These are phyloP conservation scores for Solanum megistacrolobum DNA, from an alignment of 257 asterid species.

Conservation along the genomic window DNA sequence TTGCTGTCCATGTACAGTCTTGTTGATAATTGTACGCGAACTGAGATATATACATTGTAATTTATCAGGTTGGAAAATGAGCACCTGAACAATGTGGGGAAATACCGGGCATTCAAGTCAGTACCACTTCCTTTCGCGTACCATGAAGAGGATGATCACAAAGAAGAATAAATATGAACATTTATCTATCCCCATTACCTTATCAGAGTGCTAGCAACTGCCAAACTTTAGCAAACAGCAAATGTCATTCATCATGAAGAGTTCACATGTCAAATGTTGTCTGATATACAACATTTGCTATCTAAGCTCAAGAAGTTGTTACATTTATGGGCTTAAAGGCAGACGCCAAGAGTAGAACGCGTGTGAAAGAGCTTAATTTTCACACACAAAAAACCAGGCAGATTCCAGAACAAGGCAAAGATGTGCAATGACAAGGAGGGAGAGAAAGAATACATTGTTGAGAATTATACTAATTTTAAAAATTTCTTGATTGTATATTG, in stretches of 20 bases:
- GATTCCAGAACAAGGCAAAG: background rate
- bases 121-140: constrained; percentile 71
- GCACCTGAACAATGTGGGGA: constrained; percentile 75
- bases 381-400: background rate
- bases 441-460: background rate
- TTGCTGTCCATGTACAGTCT: background rate
- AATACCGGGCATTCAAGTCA: constrained; percentile 72
- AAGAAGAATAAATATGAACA: background rate
- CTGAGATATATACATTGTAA: background rate
- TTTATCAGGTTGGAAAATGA: constrained; percentile 78
- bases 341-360: background rate
- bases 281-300: background rate
- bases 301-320: background rate
- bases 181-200: background rate
- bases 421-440: background rate
- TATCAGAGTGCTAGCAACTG: background rate
- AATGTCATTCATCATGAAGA: background rate
- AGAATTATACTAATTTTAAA: background rate
- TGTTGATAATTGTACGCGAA: background rate
- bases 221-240: background rate
- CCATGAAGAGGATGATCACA: constrained; percentile 15
- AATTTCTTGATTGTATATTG: background rate
- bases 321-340: background rate
- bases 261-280: background rate
- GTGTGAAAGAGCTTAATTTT: too few species aligned